Base-by-base conservation (phyloP, 2,329 filamentous ascomycete genomes). In the Fusarium luffae region DNA sequence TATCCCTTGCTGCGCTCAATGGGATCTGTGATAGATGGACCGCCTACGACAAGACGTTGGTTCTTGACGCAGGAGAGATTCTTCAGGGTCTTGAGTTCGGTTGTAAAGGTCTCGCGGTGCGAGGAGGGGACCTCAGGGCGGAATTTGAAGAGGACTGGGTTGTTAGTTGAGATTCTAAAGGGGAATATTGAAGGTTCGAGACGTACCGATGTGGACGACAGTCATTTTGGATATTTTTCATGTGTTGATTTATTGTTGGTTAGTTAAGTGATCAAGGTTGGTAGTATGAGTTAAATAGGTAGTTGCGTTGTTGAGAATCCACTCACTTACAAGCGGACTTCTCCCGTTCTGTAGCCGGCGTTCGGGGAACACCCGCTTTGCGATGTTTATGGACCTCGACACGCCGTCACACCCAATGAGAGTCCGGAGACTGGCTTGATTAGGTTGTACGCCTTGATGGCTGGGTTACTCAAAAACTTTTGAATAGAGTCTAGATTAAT, bases 1-100 rank as follows among this genome's bases (percentile, higher is more conserved):
- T 82, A 87, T 0, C 85, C 85, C 63, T 88, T 85, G 74, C 85
- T 87, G 19, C 82, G 78, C 34, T 84, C 83, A 11, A 84, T 81
- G 0, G 85, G 85, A 23, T 83, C 79, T 0, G 85, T 88, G 7
- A 88, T 79, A 0, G 85, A 86, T 0, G 85, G 85, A 0, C 85
- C 84, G 0, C 86, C 86, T 7, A 87, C 85, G 1, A 85, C 72
- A 1, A 88, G 79, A 3, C 81, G 80, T n/a, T 82, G 78, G 14
- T 82, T 73, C 50, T 85, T 81, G 23, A 88, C 85, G 42, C 82
- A 85, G 0, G 84, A 64, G 5, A 88, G 76, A 4, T 73, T 57
- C 44, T 84, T 85, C n/a, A 88, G 79, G 1, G 80, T 81, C 62
- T 83, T 85, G 8, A 87, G 77, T 60, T 87, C 82, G 0, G 65